Conservation (phyloP, 2,329 filamentous ascomycete species). For the Sclerotinia subarctica region DNA sequence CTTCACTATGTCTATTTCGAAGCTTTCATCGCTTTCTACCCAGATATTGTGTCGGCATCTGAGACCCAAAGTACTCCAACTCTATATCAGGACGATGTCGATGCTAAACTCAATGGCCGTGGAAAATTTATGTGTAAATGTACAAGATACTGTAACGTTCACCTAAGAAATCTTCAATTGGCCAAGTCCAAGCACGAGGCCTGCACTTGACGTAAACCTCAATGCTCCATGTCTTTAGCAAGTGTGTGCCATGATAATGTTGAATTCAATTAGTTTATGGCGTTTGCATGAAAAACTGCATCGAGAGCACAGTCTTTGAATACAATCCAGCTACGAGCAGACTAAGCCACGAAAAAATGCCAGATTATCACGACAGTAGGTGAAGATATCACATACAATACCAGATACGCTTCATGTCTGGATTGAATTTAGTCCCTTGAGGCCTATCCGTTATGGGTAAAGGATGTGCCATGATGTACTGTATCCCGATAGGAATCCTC, state of each 20-base stretch:
- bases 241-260: background rate
- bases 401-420: background rate
- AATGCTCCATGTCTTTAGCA: background rate
- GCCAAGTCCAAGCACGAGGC: background rate
- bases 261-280: background rate
- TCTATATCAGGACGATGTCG: background rate
- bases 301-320: background rate
- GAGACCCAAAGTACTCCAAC: background rate
- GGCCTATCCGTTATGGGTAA: no score
- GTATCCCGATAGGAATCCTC: background rate
- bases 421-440: background rate
- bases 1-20: background rate
- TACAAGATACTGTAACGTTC: background rate
- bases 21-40: background rate
- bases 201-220: background rate
- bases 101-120: background rate
- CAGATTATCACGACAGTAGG: background rate
- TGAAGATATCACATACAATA: background rate
- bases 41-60: no score
- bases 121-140: background rate
- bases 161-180: background rate
- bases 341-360: background rate
- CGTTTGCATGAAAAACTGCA: background rate
- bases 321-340: no score
- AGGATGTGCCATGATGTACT: background rate